Percentiles rank a stretch among this genome's conserved stretches.
phyloP scores from a whole-genome alignment of 1,139 yeast species.

The Saccharomyces pastorianus region DNA sequence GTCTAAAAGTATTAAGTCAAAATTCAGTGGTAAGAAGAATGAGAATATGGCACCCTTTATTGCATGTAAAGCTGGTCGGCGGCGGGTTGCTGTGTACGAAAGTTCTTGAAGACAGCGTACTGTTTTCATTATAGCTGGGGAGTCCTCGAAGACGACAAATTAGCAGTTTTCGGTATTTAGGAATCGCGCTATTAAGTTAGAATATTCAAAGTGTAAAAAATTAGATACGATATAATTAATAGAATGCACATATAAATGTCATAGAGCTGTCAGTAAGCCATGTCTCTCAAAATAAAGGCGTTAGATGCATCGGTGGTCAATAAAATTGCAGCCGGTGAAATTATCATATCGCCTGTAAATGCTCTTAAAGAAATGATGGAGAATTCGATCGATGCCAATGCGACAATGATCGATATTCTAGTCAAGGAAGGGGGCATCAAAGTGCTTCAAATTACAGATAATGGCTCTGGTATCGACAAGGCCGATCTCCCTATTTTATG shows the following conservation, averaged over 20 bases:
- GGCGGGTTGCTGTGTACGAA: not conserved
- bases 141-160: not conserved
- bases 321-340: constrained; percentile 95
- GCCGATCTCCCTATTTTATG: constrained; percentile 55
- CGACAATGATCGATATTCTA: constrained; percentile 52
- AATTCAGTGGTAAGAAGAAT: not conserved
- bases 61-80: not conserved
- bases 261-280: not conserved
- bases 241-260: not conserved
- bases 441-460: constrained; percentile 58
- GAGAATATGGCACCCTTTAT: not conserved
- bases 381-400: constrained; percentile 70
- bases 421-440: constrained; percentile 60
- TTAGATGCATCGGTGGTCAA: constrained; percentile 52
- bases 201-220: not conserved
- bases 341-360: constrained; percentile 86
- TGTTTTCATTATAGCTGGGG: not conserved
- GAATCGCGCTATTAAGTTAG: not conserved
- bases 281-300: constrained; percentile 13
- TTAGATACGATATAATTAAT: not conserved
- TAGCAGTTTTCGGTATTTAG: not conserved
- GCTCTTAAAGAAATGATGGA: constrained; percentile 72
- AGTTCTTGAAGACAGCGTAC: not conserved
- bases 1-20: not conserved
- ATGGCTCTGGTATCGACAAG: constrained; percentile 66